Conservation (phyloP, 208 protist genomes). For the Willaertia magna region DNA sequence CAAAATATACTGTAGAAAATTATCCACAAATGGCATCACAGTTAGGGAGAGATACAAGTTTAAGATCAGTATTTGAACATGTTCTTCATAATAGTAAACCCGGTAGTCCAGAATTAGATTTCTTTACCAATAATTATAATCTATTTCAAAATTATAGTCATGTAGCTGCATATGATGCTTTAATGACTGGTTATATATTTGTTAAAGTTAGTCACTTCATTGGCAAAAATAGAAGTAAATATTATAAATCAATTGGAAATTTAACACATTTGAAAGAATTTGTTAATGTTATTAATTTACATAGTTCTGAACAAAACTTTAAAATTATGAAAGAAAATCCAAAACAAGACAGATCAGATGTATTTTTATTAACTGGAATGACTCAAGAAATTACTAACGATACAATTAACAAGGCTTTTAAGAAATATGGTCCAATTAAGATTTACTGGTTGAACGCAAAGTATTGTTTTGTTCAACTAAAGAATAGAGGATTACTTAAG, state of each 20-base stretch:
- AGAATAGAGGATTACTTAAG: neutral
- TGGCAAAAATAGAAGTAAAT: neutral
- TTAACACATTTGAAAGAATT: neutral
- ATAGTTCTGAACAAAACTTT: neutral
- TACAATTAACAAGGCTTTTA: neutral
- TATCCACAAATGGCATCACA: neutral
- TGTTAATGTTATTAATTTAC: neutral
- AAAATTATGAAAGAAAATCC: neutral
- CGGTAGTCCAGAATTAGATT: no score
- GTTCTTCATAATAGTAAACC: no score
- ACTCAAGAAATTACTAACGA: neutral
- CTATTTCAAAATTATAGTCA: neutral
- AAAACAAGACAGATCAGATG: neutral
- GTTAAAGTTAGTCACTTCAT: neutral
- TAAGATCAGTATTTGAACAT: neutral
- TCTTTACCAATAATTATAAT: neutral
- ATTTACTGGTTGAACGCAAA: neutral
- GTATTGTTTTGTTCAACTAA: neutral
- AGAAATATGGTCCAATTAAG: neutral
- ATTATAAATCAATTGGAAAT: neutral
- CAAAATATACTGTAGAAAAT: neutral
- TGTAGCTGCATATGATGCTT: neutral
- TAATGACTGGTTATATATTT: conserved; percentile 2
- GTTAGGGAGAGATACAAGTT: neutral
- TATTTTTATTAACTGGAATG: neutral